Conservation (phyloP, 176 grass and related monocot genomes). For the Ampelocalamus luodianensis region DNA sequence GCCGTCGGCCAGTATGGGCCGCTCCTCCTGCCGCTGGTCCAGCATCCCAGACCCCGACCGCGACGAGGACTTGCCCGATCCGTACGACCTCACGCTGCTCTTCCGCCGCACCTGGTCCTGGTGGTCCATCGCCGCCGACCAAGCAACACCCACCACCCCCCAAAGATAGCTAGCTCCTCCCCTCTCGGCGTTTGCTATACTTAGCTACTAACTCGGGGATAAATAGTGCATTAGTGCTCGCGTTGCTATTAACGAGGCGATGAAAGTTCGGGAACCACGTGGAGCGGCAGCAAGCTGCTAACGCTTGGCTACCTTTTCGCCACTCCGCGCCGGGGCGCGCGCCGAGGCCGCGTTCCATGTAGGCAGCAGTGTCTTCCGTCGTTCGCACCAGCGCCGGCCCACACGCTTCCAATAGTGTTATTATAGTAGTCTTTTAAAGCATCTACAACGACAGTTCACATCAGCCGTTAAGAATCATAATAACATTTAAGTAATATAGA, state of each 20-base stretch:
- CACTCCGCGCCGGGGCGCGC: neutral
- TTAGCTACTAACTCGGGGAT: neutral
- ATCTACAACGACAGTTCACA: too few species aligned
- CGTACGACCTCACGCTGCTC: slow-evolving; percentile 47
- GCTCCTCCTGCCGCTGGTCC: slow-evolving; percentile 27
- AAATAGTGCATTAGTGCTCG: neutral
- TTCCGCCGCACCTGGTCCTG: slow-evolving; percentile 18
- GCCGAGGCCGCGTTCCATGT: neutral
- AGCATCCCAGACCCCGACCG: slow-evolving; percentile 21
- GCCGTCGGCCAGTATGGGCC: slow-evolving; percentile 14
- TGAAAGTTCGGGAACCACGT: slow-evolving; percentile 57
- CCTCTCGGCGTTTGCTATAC: neutral
- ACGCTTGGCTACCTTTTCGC: slow-evolving; percentile 43
- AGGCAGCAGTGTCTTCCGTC: slow-evolving; percentile 17
- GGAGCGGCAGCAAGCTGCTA: slow-evolving; percentile 27
- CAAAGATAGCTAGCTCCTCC: neutral
- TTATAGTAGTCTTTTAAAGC: too few species aligned
- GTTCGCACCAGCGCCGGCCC: neutral
- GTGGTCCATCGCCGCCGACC: slow-evolving; percentile 48
- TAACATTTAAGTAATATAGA: too few species aligned
- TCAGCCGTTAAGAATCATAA: too few species aligned
- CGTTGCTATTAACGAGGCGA: neutral
- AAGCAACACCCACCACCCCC: neutral
- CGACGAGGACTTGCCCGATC: slow-evolving; percentile 41
- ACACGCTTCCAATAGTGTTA: too few species aligned